Percentiles rank a stretch among this genome's conserved stretches.
phyloP scores from a whole-genome alignment of 345 rosid genomes.

The Aegle marmelos region DNA sequence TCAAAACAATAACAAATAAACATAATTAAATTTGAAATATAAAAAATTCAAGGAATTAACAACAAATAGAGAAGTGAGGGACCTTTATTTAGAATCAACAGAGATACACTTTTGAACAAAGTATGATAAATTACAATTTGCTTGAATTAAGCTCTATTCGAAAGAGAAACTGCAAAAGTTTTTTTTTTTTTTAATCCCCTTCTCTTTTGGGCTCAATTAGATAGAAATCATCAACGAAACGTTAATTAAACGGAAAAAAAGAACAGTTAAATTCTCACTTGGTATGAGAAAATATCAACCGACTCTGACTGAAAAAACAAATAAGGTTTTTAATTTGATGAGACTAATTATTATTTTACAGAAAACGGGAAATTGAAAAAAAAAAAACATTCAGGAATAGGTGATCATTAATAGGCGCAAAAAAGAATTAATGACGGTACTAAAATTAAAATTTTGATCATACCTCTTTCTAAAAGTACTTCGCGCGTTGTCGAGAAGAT shows the following conservation, averaged over 20 bases:
- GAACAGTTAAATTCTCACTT: background rate
- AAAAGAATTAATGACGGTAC: background rate
- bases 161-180: background rate
- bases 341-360: background rate
- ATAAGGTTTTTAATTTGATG: background rate
- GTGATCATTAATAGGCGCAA: background rate
- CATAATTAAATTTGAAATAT: too few relatives aligned
- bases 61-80: background rate
- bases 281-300: background rate
- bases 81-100: background rate
- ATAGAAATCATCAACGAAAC: slow-evolving; percentile 3
- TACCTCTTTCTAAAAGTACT: slow-evolving; percentile 11
- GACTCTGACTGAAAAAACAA: background rate
- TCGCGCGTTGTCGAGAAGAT: background rate
- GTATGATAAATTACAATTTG: background rate
- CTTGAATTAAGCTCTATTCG: background rate
- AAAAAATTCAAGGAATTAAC: background rate
- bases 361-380: background rate
- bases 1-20: background rate
- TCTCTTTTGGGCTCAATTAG: background rate
- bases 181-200: background rate
- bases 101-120: slow-evolving; percentile 1
- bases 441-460: slow-evolving; percentile 9
- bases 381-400: background rate
- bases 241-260: background rate